Conservation (phyloP, 2,329 filamentous ascomycete genomes). For the Xylaria sp. region DNA sequence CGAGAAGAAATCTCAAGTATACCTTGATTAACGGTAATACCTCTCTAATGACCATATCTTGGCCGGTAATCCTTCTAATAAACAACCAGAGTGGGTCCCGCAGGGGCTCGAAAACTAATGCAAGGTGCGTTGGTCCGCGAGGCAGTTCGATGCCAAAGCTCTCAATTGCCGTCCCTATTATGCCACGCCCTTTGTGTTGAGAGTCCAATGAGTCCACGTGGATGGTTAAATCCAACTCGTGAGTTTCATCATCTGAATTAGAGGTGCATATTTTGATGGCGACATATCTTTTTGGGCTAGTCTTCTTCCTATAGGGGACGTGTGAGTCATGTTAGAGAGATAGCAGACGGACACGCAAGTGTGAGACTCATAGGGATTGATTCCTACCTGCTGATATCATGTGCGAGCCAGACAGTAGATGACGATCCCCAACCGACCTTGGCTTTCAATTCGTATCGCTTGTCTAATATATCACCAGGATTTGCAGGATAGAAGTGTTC, state of each 20-base stretch:
- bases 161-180: not conserved
- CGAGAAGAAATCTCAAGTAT: not conserved
- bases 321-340: not conserved
- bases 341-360: not conserved
- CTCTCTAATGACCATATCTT: not conserved
- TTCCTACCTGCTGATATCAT: constrained; percentile 6
- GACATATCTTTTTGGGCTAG: not conserved
- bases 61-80: not conserved
- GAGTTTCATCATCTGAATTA: not conserved
- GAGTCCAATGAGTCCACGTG: not conserved
- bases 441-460: constrained; percentile 6
- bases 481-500: constrained; percentile 4
- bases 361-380: not conserved
- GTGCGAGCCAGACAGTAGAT: constrained; percentile 12
- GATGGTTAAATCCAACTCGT: constrained; percentile 3
- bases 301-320: constrained; percentile 5
- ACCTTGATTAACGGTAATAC: not conserved
- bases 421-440: constrained; percentile 10
- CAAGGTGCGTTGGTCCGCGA: not conserved
- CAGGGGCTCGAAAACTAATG: constrained; percentile 7
- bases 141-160: not conserved
- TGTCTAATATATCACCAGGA: constrained; percentile 3
- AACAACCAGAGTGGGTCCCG: constrained; percentile 7
- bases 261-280: constrained; percentile 4
- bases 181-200: constrained; percentile 3